A percentile compares a stretch with the other conserved stretches of the same genome.
These are phyloP conservation scores for Trichoderma sp. DNA, from an alignment of 2,329 filamentous ascomycete genomes.

Conservation along the genomic window DNA sequence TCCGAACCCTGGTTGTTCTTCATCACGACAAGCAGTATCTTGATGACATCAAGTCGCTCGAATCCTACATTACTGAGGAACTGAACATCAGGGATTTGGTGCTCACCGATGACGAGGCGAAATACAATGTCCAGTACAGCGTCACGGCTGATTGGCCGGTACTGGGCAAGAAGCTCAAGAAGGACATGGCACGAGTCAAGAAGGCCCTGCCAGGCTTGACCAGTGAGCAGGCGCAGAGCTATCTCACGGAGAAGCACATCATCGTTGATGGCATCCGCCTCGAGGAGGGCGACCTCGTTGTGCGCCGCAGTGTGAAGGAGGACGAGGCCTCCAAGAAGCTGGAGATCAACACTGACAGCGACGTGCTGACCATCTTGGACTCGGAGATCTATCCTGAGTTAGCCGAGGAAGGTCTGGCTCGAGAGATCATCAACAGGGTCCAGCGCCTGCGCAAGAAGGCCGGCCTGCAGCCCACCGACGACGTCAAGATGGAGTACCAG, in stretches of 20 bases:
- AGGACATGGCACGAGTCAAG: conserved; percentile 88
- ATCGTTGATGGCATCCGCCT: conserved; percentile 84
- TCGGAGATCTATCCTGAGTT: conserved; percentile 80
- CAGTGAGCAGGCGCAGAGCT: conserved; percentile 79
- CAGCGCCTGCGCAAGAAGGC: conserved; percentile 94
- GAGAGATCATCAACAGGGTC: conserved; percentile 91
- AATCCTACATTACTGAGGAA: conserved; percentile 89
- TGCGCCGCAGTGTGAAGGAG: conserved; percentile 77
- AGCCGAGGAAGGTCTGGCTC: conserved; percentile 81
- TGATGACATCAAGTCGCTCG: conserved; percentile 80
- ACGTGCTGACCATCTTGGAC: conserved; percentile 91
- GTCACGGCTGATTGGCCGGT: conserved; percentile 91
- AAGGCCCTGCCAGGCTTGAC: conserved; percentile 80
- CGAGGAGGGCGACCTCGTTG: conserved; percentile 73
- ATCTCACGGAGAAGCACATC: conserved; percentile 72
- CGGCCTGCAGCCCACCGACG: conserved; percentile 85
- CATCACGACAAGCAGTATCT: conserved; percentile 82
- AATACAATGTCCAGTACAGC: conserved; percentile 90
- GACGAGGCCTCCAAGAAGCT: conserved; percentile 70
- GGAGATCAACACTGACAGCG: conserved; percentile 85
- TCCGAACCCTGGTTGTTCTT: conserved; percentile 87
- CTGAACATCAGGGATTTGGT: conserved; percentile 86
- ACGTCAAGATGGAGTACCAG: conserved; percentile 91
- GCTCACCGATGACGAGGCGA: conserved; percentile 81
- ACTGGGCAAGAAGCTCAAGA: conserved; percentile 95